phyloP scores from a whole-genome alignment of 129 eudicot genomes.

The Centaurea solstitialis region DNA sequence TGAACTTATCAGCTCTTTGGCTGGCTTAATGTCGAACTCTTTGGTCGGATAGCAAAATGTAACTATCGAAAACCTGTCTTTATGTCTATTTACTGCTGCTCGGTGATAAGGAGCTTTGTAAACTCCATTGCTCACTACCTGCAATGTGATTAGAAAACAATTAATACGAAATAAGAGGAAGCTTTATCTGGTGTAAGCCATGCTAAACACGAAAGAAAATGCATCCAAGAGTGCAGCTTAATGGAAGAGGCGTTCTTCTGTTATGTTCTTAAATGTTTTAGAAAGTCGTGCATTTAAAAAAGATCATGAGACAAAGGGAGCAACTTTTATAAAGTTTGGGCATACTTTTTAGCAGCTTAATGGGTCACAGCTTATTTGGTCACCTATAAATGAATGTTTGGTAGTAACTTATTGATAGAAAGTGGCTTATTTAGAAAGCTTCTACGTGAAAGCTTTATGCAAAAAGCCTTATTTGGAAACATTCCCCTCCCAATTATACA shows the following conservation, averaged over 20 bases:
- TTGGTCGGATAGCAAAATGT: slow-evolving; percentile 37
- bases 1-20: slow-evolving; percentile 18
- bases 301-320: neutral
- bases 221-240: too few species aligned
- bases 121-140: slow-evolving; percentile 42
- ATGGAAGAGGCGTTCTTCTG: neutral
- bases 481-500: too few species aligned
- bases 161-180: neutral
- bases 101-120: slow-evolving; percentile 42
- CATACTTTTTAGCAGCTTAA: neutral
- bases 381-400: neutral
- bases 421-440: too few species aligned
- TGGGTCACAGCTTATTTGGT: neutral
- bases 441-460: too few species aligned
- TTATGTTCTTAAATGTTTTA: neutral
- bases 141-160: neutral
- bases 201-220: too few species aligned
- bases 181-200: too few species aligned
- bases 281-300: neutral
- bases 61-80: slow-evolving; percentile 39
- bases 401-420: too few species aligned
- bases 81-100: slow-evolving; percentile 31
- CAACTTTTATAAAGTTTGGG: too few species aligned
- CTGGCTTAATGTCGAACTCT: slow-evolving; percentile 27
- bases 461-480: too few species aligned